Conservation (phyloP, 305 asterid species). For the Lippia alba region DNA sequence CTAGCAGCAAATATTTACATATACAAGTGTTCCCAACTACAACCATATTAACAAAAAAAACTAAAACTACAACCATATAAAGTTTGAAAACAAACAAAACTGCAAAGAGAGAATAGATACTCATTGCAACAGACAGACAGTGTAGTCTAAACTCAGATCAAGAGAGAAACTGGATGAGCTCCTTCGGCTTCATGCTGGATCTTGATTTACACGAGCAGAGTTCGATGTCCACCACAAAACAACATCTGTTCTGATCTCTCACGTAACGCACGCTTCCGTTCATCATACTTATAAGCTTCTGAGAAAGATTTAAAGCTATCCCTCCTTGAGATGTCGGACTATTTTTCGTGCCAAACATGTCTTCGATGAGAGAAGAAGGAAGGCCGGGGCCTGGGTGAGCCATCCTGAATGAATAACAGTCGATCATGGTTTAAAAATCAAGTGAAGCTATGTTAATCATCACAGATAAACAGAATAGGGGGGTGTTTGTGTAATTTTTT, state of each 20-base stretch:
- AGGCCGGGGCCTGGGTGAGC: constrained; percentile 67
- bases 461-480: neutral
- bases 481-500: neutral
- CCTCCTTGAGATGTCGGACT: constrained; percentile 48
- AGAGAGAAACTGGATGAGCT: neutral
- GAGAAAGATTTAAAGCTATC: constrained; percentile 47
- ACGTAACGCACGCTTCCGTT: constrained; percentile 55
- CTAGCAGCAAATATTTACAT: neutral
- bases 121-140: neutral
- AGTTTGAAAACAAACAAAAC: neutral
- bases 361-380: constrained; percentile 52
- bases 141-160: too few relatives aligned
- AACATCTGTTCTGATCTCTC: constrained; percentile 49
- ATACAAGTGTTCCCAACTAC: too few relatives aligned
- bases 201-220: constrained; percentile 38
- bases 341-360: constrained; percentile 48
- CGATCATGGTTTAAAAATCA: neutral
- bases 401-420: constrained; percentile 45
- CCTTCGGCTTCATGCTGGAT: constrained; percentile 18
- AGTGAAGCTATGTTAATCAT: neutral
- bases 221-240: constrained; percentile 52
- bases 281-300: constrained; percentile 55
- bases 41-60: neutral
- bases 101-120: neutral
- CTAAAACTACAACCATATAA: neutral